Conservation (phyloP, 148 eudicot genomes). For the Amaranthus palmeri region DNA sequence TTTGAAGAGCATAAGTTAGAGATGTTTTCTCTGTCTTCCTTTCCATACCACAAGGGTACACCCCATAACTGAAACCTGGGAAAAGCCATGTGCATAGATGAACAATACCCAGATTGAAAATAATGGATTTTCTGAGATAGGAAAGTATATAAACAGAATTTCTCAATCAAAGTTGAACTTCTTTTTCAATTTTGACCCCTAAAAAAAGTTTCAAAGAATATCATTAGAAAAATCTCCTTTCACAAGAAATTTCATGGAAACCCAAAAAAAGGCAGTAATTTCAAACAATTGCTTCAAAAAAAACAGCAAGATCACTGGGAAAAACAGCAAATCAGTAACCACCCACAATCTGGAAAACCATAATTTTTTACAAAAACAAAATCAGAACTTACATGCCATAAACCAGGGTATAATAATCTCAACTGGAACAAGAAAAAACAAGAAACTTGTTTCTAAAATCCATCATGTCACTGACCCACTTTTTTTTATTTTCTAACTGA, state of each 20-base stretch:
- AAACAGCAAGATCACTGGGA: not conserved
- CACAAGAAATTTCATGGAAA: not conserved
- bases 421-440: constrained; percentile 16
- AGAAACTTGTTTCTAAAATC: constrained; percentile 4
- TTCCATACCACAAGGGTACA: constrained; percentile 27
- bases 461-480: constrained; percentile 1
- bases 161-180: constrained; percentile 16
- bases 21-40: constrained; percentile 40
- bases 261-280: constrained; percentile 10
- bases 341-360: constrained; percentile 2
- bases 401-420: constrained; percentile 10
- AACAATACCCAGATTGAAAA: not conserved
- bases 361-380: constrained; percentile 1
- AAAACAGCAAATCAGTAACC: no score
- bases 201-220: constrained; percentile 10
- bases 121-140: not conserved
- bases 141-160: not conserved
- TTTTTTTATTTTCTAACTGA: constrained; percentile 10
- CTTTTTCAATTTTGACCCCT: constrained; percentile 14
- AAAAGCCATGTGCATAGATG: constrained; percentile 42
- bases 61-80: constrained; percentile 53
- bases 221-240: constrained; percentile 8
- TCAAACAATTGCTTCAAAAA: constrained; percentile 9
- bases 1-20: constrained; percentile 38
- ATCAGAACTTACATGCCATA: constrained; percentile 2